Evolutionary conservation across 78 protist species (phyloP), one percentile per base, ranked within the genome.

Genomic region (Dictyostelium firmibasis): DNA sequence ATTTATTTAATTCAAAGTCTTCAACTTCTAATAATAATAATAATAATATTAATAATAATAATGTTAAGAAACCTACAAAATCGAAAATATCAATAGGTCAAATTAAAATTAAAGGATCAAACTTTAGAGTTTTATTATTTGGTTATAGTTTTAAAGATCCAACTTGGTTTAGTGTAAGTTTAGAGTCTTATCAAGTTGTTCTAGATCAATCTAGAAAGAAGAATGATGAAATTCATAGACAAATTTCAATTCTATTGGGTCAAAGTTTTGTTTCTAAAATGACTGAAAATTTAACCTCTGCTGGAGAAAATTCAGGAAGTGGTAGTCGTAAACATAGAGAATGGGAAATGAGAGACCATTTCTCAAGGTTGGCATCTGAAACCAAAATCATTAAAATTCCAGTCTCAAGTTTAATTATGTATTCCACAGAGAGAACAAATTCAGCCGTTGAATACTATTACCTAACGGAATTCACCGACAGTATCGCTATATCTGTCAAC

Each of bases 381-480:
- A 89, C 94, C 13, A 89, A 81, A 47, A 93, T 93, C 44, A 85
- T 93, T 31, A 81, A 82, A 33, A 86, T 93, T 16, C 96, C 96
- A 33, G 92, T 93, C 1, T 60, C 92, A 44, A 77, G 85, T 62
- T 43, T 93, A 23, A 93, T 93, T 31, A 81, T 93, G 88, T 84
- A 85, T 23, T 44, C 92, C 3, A 93, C 92, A 16, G 87, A 86
- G 60, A 83, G 81, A 44, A 53, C 53, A 0, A 84, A 85, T n/a
- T 29, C 47, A 0, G 64, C 69, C 10, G 81, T 93, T 4, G 96
- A 93, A 25, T 93, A 69, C 35, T 93, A 93, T 79, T 93, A 81
- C 33, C 43, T 93, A 2, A 93, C 96, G 2, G 96, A 93, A 64
- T 93, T 93, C 69, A 93, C 91, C 8, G 96, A 93, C 29, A 85